Base-by-base conservation (phyloP, 192 early-diverging fungal species). In the Podochytrium sp. region DNA sequence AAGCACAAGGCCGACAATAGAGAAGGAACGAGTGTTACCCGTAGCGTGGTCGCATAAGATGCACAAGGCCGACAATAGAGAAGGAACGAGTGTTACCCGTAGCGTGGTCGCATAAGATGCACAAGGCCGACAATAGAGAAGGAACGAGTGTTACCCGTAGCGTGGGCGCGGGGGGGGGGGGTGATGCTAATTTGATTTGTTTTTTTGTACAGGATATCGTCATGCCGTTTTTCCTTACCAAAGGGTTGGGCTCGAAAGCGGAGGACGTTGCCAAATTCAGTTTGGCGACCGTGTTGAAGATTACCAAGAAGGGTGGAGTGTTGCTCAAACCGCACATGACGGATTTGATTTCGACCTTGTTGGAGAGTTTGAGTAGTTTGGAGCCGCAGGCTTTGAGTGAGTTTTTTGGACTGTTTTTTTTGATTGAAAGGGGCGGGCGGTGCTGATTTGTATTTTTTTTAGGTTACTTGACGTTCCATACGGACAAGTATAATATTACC, bases 401-500 rank as follows among this genome's bases (percentile, higher is more conserved):
- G 83, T 78, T 23, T 70, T 30, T 47, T 33, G 42, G 53, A 14
- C 25, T 53, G 40, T 61, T 27, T 56, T 2, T 53, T 58, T n/a
- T 61, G 62, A 16, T 3, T 41, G 64, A 12, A 37, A n/a, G n/a
- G n/a, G 16, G 29, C 65, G 18, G 50, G n/a, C 65, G 32, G 47
- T 49, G 47, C n/a, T 73, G 10, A 79, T 0, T 25, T 43, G 25
- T 27, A 0, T 41, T 32, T 47, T 49, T 52, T 43, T 52, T 49
- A 71, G 92, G 96, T 80, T 97, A 98, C 79, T 72, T 98, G 38
- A 92, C 91, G 25, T 95, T 98, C 83, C 94, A 98, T 75, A 87
- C 91, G 0, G 92, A 93, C 35, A 86, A 85, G 53, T 94, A 95
- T 69, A 88, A 92, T 50, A 88, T 98, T n/a, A 89, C 93, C 10